Evolutionary conservation across 139 green algal species (phyloP), one percentile per base, ranked within the genome.

Genomic region (Coelastrella sp.): DNA sequence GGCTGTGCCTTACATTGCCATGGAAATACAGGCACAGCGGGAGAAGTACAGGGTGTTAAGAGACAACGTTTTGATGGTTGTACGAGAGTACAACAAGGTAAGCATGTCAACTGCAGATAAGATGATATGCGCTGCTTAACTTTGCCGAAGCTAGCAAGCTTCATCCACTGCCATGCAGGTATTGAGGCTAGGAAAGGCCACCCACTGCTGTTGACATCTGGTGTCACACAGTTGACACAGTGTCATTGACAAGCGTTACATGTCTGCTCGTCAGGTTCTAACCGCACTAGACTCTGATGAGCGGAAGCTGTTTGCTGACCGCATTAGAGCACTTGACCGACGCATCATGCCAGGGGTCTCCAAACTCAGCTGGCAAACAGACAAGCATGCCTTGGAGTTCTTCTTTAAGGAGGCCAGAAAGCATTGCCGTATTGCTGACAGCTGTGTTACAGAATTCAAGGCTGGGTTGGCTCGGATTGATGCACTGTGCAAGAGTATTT

Each of bases 271-370:
- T 23, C 89, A 93, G 88, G 91, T 97, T 45, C 85, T 97, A 19
- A 91, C 66, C 7, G 85, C 87, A 19, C 89, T 98, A 63, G 88
- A 95, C 78, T 79, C 85, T 32, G 91, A 96, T 81, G 94, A 98
- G 90, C 87, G 93, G n/a, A 84, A 88, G 51, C 91, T 98, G 35
- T 97, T 97, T 85, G 78, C 88, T 30, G 95, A 98, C 84, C 89
- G 95, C 63, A 94, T 98, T 74, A 87, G 93, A 30, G 91, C 94
- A 74, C 91, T 98, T 37, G 96, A 98, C 90, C 88, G 94, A 34
- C 89, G 93, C 64, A 94, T 98, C 81, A 90, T 93, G 78, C 94
- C 96, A 5, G 96, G 95, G n/a, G 86, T 95, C 23, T 86, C 89
- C 77, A 96, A 96, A 89, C 89, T 98, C 15, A 90, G 81, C 13